Base-by-base conservation (phyloP, 1,284 basidiomycete genomes). In the Testicularia cyperi region DNA sequence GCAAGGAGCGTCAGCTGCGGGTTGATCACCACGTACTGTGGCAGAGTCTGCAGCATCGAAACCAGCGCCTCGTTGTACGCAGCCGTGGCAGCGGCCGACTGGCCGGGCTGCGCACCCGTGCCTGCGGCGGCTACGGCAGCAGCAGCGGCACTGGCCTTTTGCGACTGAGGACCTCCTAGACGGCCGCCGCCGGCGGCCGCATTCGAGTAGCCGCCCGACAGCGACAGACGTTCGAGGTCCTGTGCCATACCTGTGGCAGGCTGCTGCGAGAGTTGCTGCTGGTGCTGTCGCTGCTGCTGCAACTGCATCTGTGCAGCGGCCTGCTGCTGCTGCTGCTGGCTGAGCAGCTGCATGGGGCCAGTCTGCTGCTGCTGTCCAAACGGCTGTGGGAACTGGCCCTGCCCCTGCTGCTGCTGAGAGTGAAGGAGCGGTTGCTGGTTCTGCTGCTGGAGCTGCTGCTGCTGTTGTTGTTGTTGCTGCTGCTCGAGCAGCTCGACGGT, bases 21-120 rank as follows among this genome's bases (percentile, higher is more conserved):
- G 70, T 82, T 90, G 79, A 99, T 86, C 39, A 85, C 84, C 27
- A 97, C 84, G 68, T 85, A 85, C 44, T 85, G 83, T 7, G 85
- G 81, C 23, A 94, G 78, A 44, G 82, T 83, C 6, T 84, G 82
- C 37, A 99, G 81, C 67, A 95, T 90, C 21, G 85, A 82, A 30
- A 81, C 78, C 35, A 83, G 79, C 53, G 81, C 79, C 46, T 83
- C 82, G 55, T 77, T 77, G 63, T 78, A 77, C 9, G 79, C 75
- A 12, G 76, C 77, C 29, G 74, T 75, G 2, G 60, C 53, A 7
- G 63, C 58, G 6, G 54, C 47, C 26, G 63, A 57, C 45, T 55
- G 63, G 13, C 53, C 62, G 6, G 57, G 47, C 24, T 45, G 55
- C 10, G 47, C 43, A 39, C 58, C 53, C 19, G 53, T 46, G 2